Base-by-base conservation (phyloP, 306 rosid genomes). In the Vachellia pachyceras region DNA sequence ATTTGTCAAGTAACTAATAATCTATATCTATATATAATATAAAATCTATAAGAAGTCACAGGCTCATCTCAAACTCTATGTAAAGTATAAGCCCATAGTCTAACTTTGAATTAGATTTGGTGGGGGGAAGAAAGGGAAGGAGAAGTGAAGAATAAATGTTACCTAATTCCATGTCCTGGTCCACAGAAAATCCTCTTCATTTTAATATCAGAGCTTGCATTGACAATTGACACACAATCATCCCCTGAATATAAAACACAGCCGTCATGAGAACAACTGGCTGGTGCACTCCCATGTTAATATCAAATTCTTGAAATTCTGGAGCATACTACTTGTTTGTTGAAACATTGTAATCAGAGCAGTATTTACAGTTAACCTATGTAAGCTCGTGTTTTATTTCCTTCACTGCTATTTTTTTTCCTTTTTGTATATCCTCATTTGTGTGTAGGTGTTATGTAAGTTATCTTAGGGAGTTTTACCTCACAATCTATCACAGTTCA, bases 101-200 rank as follows among this genome's bases (percentile, higher is more conserved):
- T 75, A 54, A 69, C 17, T 55, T 44, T 40, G 64, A 58, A 68
- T 70, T 78, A 74, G 33, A 69, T 69, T 41, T 10, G 11, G 67
- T 10, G 22, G 37, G 55, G 17, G 40, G 20, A 17, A 15, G 46
- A 66, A 52, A 39, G 33, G n/a, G 36, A 9, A 29, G 50, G 74
- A 65, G 37, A 22, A 69, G 57, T 66, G 66, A 52, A 69, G 64
- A 64, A 65, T 58, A 42, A 82, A 79, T 40, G 70, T 57, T 89
- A 96, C 99, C 99, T 96, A 90, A 96, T 85, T 83, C 99, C 99
- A 67, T 96, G 99, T 72, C 99, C 99, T 3, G 99, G 99, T 82
- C 99, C 99, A 79, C 99, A 96, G 75, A 44, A 79, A 79, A 96
- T 86, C 76, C 90, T 88, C 82, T 96, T 96, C 99, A 96, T 92